Conservation (phyloP, 2,329 filamentous ascomycete genomes). For the Neofusicoccum cordaticola region DNA sequence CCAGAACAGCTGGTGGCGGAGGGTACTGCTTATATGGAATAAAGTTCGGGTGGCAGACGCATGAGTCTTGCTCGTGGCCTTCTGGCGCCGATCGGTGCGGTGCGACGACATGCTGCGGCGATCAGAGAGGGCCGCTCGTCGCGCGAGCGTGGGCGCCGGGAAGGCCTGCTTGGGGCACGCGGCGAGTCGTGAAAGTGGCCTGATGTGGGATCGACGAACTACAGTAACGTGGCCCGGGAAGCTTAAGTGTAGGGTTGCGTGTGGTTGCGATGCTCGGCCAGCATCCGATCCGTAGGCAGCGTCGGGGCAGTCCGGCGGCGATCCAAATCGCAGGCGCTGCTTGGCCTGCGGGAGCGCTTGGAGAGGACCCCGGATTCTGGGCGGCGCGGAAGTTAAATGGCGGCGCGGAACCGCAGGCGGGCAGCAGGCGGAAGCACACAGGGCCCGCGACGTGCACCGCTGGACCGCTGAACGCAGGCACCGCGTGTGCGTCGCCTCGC, state of each 20-base stretch:
- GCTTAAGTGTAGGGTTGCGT: neutral
- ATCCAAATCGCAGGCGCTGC: neutral
- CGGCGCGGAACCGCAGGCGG: neutral
- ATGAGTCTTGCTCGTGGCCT: neutral
- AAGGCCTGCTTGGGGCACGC: neutral
- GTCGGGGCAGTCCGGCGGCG: neutral
- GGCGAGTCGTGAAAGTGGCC: conserved; percentile 9
- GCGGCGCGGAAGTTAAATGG: neutral
- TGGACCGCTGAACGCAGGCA: too few relatives aligned
- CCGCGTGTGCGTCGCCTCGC: neutral
- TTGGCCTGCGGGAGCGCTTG: neutral
- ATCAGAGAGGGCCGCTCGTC: neutral
- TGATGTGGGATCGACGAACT: conserved; percentile 10
- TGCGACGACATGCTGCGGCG: neutral
- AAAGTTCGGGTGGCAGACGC: neutral
- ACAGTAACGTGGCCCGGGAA: neutral
- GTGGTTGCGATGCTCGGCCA: neutral
- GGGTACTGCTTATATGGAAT: neutral
- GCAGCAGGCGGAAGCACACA: neutral
- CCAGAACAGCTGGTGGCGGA: neutral
- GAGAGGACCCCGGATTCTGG: neutral
- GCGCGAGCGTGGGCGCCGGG: neutral
- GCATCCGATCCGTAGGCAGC: neutral
- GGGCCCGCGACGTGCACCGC: too few relatives aligned
- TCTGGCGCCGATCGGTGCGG: neutral